Base-by-base conservation (phyloP, 805 yeast species). In the Suhomyces sp. region DNA sequence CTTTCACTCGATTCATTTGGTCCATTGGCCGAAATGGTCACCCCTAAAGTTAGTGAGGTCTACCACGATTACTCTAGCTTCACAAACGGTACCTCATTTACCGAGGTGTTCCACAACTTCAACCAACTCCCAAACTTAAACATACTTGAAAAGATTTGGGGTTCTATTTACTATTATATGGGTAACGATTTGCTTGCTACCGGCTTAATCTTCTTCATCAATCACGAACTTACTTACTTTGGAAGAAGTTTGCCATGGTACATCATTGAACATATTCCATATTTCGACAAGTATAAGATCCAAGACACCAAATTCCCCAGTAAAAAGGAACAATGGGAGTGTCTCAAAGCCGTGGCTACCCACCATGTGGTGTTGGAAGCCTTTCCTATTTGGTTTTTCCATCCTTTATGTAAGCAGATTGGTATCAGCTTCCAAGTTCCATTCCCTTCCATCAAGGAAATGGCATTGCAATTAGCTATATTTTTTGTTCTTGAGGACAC, bases 311-410 rank as follows among this genome's bases (percentile, higher is more conserved):
- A 90, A 68, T 72, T 86, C 51, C 97, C 97, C 41, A 77, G 88
- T 46, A 80, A 81, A 55, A 79, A 80, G 67, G 97, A 93, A 74
- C 97, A 93, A 70, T 84, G 96, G 92, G 91, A 89, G 71, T 93
- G 99, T 72, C 77, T 90, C 61, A 88, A 89, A 70, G 76, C 88
- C 27, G 97, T 93, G 31, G 73, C 94, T 52, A 81, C 84, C 47
- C 87, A 96, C 3, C 99, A 93, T 74, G 85, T 91, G 71, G 72
- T 93, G 57, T 96, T 93, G 49, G 99, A 93, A 77, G 96, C 96
- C 5, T 78, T 94, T 56, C 98, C 97, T 52, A 94, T 93, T 60
- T 93, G 97, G 97, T 86, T 91, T 49, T 93, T 93, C 84, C 97
- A 93, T 71, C 96, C 97, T 56, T 74, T 93, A 66, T 90, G 97